Base-by-base conservation (phyloP, 805 yeast species). In the Candida silvicultrix region DNA sequence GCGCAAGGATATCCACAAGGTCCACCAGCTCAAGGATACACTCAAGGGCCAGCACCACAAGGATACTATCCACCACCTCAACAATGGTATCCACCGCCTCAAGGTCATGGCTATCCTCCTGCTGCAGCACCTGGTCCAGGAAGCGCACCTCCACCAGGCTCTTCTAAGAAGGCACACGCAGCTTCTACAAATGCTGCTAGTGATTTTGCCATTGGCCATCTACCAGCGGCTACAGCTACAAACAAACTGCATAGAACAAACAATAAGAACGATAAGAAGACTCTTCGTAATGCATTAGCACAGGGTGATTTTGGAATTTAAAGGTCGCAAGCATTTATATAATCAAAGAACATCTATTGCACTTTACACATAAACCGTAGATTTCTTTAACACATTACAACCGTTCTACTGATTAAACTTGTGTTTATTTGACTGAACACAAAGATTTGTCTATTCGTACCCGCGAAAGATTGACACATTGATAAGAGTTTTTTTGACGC, bases 241-340 rank as follows among this genome's bases (percentile, higher is more conserved):
- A 78, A 69, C 56, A 73, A 67, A 50, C 53, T 74, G 8, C 80
- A 75, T 52, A 75, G 75, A 20, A 68, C 66, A 9, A 59, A 56
- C 23, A 53, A 58, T 12, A 57, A 60, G 41, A 61, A 66, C 43
- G 77, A 77, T 53, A 79, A 81, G 55, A 82, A 78, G 38, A 70
- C 74, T 44, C 69, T 85, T 40, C 72, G 89, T 54, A 74, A 79
- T 43, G 86, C 87, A 2, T 71, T 85, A 42, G 75, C 77, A 56
- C 79, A 77, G 46, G 85, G 85, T 28, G 74, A 74, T 45, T 85
- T 83, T 65, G 92, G 92, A 40, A 82, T 85, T 34, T 83, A 45
- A 49, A 8, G 6, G 6, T 23, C 28, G 10, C 6, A 23, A 23
- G 28, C 10, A n/a, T n/a, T n/a, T n/a, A n/a, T n/a, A n/a, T n/a